Evolutionary conservation across 2,329 filamentous ascomycete species (phyloP), one percentile per base, ranked within the genome.

Genomic region (Chrysoporthe cubensis): DNA sequence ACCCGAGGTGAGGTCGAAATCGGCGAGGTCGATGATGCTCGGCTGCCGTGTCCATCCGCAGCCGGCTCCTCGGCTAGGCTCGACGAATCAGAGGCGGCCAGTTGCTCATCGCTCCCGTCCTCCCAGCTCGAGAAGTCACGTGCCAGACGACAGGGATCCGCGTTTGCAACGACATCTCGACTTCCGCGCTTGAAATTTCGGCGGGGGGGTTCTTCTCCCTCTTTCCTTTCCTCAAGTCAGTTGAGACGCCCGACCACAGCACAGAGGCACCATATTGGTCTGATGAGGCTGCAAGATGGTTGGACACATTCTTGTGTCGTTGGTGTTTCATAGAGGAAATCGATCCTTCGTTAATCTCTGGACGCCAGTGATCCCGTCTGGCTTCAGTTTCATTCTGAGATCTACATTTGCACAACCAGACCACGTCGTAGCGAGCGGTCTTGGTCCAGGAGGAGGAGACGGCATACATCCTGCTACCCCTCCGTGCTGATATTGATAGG

Each of bases 311-410:
- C 66, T 71, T 68, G 73, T 75, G 76, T 76, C 75, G 74, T 72
- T 73, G 72, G 70, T 74, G 66, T 73, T 73, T 82, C 79, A 79
- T 74, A 85, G 83, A 85, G 78, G 73, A 83, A 75, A 77, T 74
- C 71, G 82, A 83, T 85, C 83, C 82, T 79, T 85, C 83, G 83
- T 86, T 86, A 85, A 86, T 86, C 84, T 82, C 84, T 74, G 82
- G 78, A 82, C 80, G 73, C 80, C 80, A 80, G 78, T 78, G 73
- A 76, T 74, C 77, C 81, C 77, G 79, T 85, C 83, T 82, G 80
- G 77, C 78, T 81, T 79, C 78, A 80, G 84, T 85, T 86, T 86
- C 84, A 86, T 84, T 84, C 80, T 80, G 83, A 83, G 83, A 86
- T 85, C 83, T 84, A 86, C 84, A 86, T 83, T 79, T 70, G 9